Percentiles rank a stretch among this genome's conserved stretches.
Conservation (phyloP, 2,329 filamentous ascomycete species). For the Colletotrichum eleusines region DNA sequence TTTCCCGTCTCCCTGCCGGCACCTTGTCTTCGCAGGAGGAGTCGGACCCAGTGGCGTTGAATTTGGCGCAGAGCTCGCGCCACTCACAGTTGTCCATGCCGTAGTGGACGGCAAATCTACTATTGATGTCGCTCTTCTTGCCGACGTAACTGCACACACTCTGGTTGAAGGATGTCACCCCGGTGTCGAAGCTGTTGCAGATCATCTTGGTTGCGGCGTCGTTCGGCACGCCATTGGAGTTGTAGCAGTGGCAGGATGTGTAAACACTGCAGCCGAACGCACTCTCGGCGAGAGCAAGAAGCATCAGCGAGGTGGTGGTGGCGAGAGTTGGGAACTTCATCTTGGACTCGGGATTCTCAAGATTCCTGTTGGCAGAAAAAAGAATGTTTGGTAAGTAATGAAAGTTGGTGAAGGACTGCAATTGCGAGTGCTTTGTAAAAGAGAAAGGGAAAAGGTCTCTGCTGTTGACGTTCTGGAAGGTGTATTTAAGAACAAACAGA, state of each 20-base stretch:
- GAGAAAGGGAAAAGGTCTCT: neutral
- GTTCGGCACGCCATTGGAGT: neutral
- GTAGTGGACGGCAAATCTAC: neutral
- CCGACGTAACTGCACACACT: neutral
- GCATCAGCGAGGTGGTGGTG: neutral
- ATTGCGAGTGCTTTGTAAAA: neutral
- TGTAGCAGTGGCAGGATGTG: constrained; percentile 17
- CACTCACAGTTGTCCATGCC: constrained; percentile 18
- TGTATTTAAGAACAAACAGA: neutral
- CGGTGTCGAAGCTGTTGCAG: constrained; percentile 1
- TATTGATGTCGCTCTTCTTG: too few relatives aligned
- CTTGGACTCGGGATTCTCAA: neutral
- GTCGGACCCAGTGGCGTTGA: constrained; percentile 1
- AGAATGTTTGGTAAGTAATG: neutral
- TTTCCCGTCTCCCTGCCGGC: too few relatives aligned
- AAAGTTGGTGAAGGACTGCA: neutral
- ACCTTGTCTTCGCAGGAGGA: constrained; percentile 4
- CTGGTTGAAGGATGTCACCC: neutral
- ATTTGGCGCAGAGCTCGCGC: neutral
- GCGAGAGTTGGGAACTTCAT: constrained; percentile 8
- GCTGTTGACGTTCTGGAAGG: neutral
- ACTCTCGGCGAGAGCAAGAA: neutral
- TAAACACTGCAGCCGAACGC: constrained; percentile 14
- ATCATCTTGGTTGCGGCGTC: constrained; percentile 3
- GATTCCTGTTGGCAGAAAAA: neutral